Conservation (phyloP, 2,329 filamentous ascomycete genomes). For the Chaetomium sp. region DNA sequence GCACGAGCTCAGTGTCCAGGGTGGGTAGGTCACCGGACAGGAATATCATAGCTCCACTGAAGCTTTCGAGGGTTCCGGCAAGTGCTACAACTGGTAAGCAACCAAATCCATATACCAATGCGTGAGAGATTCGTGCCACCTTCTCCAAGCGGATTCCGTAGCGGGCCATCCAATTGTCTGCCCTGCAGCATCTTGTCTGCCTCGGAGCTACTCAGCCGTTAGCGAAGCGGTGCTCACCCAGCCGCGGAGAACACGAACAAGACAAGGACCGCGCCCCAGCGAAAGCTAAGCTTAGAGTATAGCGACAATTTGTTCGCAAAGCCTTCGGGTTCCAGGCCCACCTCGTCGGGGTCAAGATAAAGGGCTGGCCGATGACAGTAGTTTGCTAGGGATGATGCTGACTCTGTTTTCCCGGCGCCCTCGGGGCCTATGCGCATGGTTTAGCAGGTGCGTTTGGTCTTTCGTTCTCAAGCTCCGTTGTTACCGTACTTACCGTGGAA, state of each 20-base stretch:
- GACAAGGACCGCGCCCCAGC: slow-evolving; percentile 8
- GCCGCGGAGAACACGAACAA: not conserved
- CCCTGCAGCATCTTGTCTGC: slow-evolving; percentile 4
- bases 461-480: not conserved
- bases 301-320: not conserved
- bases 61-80: not conserved
- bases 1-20: not conserved
- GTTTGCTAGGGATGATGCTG: not conserved
- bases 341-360: not conserved
- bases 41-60: slow-evolving; percentile 11
- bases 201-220: not conserved
- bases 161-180: not conserved
- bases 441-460: not conserved
- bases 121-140: not conserved
- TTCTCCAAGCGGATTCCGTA: not conserved
- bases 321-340: not conserved
- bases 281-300: not conserved
- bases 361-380: not conserved
- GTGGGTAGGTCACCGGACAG: not conserved
- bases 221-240: not conserved
- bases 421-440: not conserved
- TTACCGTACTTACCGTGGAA: slow-evolving; percentile 4
- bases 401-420: not conserved
- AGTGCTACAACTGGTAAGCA: not conserved
- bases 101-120: not conserved